phyloP scores from a whole-genome alignment of 805 yeast species.

The Metschnikowia peoriensis region DNA sequence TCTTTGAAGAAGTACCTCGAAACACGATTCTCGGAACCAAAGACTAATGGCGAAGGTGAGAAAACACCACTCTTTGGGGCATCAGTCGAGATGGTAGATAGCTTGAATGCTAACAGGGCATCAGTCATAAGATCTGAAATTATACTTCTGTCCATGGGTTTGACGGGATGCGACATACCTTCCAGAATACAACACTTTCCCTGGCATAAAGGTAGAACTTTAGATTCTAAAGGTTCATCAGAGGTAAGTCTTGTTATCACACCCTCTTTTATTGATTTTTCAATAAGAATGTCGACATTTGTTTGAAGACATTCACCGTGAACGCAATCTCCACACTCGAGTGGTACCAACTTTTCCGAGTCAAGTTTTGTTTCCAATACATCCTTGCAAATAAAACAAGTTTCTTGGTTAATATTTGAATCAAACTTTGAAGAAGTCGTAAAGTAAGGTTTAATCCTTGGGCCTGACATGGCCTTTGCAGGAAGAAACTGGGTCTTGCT shows the following conservation, averaged over 20 bases:
- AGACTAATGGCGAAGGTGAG: slow-evolving; percentile 1
- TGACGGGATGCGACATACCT: background rate
- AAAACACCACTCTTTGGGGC: background rate
- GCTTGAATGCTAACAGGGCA: slow-evolving; percentile 14
- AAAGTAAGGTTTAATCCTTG: slow-evolving; percentile 11
- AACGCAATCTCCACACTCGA: slow-evolving; percentile 53
- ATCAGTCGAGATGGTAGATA: slow-evolving; percentile 4
- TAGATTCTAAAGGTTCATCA: background rate
- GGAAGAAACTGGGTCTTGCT: slow-evolving; percentile 4
- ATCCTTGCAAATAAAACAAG: slow-evolving; percentile 55
- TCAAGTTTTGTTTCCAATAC: slow-evolving; percentile 43
- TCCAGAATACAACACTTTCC: slow-evolving; percentile 12
- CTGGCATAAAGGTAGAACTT: slow-evolving; percentile 13
- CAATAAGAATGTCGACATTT: slow-evolving; percentile 12
- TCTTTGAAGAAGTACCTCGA: slow-evolving; percentile 12
- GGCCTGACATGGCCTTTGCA: slow-evolving; percentile 5
- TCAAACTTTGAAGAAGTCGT: slow-evolving; percentile 5
- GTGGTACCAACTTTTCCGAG: slow-evolving; percentile 45
- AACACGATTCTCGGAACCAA: slow-evolving; percentile 8
- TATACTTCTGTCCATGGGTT: slow-evolving; percentile 11
- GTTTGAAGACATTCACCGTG: slow-evolving; percentile 57
- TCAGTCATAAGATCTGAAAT: slow-evolving; percentile 9
- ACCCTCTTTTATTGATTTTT: slow-evolving; percentile 4
- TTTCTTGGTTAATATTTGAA: slow-evolving; percentile 1
- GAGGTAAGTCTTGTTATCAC: background rate